These are phyloP conservation scores for Alternaria triticimaculans DNA, from an alignment of 2,329 filamentous ascomycete genomes.

Conservation along the genomic window DNA sequence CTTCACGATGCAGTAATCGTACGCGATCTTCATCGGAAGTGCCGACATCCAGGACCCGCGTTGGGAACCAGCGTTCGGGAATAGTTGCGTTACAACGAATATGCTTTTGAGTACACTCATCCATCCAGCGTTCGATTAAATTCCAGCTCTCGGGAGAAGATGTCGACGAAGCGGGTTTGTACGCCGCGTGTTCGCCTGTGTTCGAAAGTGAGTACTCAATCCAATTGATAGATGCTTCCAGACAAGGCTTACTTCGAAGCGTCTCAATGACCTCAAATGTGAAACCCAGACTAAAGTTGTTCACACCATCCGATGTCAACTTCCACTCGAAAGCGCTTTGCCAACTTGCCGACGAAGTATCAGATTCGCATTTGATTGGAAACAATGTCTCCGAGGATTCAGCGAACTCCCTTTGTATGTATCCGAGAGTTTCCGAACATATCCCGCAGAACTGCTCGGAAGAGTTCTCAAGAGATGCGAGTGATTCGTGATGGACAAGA, in stretches of 20 bases:
- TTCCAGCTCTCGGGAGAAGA: neutral
- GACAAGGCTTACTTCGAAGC: neutral
- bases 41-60: neutral
- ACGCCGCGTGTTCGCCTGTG: neutral
- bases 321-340: neutral
- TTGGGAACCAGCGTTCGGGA: neutral
- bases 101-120: neutral
- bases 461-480: neutral
- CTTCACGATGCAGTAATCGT: neutral
- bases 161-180: neutral
- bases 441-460: neutral
- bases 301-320: neutral
- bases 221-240: too few species aligned
- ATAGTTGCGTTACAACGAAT: neutral
- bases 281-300: neutral
- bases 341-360: conserved; percentile 2
- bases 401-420: neutral
- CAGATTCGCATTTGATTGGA: neutral
- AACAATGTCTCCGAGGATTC: neutral
- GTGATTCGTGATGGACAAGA: neutral
- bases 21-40: neutral
- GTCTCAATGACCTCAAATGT: neutral
- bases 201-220: neutral
- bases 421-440: neutral
- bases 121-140: neutral